Percentiles rank a stretch among this genome's conserved stretches.
phyloP scores from a whole-genome alignment of 2,329 filamentous ascomycete species.

The Alternaria sp. region DNA sequence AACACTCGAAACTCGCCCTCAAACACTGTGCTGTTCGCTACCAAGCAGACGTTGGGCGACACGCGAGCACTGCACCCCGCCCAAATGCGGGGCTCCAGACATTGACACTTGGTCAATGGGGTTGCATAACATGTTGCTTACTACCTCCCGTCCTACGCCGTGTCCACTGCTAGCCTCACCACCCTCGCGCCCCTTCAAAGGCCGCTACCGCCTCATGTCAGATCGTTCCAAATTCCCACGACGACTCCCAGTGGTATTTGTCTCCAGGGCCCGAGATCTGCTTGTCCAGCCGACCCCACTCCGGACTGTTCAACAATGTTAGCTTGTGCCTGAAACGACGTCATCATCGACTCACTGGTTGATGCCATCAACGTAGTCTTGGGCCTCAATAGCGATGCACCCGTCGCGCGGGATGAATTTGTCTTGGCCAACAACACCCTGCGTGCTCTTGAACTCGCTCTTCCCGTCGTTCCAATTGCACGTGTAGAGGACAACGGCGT shows the following conservation, averaged over 20 bases:
- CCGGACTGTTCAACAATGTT: slow-evolving; percentile 34
- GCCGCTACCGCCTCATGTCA: slow-evolving; percentile 2
- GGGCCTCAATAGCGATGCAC: slow-evolving; percentile 43
- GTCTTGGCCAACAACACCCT: slow-evolving; percentile 35
- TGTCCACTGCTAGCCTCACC: background rate
- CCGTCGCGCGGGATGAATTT: slow-evolving; percentile 43
- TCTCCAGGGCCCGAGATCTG: slow-evolving; percentile 41
- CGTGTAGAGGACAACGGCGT: slow-evolving; percentile 42
- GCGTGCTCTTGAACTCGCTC: slow-evolving; percentile 43
- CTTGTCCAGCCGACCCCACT: slow-evolving; percentile 41
- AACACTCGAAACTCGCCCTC: background rate
- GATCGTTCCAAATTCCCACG: slow-evolving; percentile 41
- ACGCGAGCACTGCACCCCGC: slow-evolving; percentile 12
- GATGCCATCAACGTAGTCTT: slow-evolving; percentile 45
- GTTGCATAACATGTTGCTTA: slow-evolving; percentile 6
- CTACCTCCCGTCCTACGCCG: slow-evolving; percentile 3
- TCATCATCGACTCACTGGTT: slow-evolving; percentile 37
- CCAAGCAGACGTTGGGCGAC: slow-evolving; percentile 8
- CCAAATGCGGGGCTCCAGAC: slow-evolving; percentile 21
- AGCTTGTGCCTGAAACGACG: slow-evolving; percentile 15
- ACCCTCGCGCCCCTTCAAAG: background rate
- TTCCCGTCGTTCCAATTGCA: slow-evolving; percentile 47
- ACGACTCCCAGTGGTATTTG: slow-evolving; percentile 43
- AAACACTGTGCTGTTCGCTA: background rate
- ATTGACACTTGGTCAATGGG: slow-evolving; percentile 5